These are phyloP conservation scores for Xylaria sp. DNA, from an alignment of 2,329 filamentous ascomycete species.

Conservation along the genomic window DNA sequence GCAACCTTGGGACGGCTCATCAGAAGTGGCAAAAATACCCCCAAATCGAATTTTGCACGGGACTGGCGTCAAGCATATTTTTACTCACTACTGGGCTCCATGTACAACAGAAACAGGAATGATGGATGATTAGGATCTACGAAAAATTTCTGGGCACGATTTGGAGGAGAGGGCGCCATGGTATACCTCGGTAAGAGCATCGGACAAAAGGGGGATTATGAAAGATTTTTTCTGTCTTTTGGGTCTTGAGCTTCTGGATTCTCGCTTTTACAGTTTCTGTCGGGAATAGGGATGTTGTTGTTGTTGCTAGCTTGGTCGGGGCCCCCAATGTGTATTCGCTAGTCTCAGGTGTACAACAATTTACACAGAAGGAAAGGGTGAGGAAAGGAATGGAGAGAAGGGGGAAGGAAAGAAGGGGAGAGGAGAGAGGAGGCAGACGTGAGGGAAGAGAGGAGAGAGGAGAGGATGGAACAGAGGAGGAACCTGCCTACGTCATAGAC, in stretches of 20 bases:
- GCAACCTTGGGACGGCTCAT: background rate
- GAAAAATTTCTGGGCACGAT: background rate
- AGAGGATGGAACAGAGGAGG: too few relatives aligned
- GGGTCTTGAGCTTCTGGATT: background rate
- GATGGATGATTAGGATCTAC: constrained; percentile 7
- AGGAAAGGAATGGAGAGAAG: background rate
- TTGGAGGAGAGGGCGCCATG: background rate
- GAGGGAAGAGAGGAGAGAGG: background rate
- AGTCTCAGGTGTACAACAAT: constrained; percentile 3
- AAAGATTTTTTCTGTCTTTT: background rate
- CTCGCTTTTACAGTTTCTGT: background rate
- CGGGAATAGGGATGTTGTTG: background rate
- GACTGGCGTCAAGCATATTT: constrained; percentile 3
- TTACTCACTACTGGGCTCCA: background rate
- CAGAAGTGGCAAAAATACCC: constrained; percentile 1
- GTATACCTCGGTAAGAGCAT: too few relatives aligned
- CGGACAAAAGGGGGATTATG: background rate
- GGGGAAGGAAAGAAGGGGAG: background rate
- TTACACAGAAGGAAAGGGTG: background rate
- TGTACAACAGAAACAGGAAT: constrained; percentile 10
- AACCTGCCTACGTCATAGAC: constrained; percentile 8
- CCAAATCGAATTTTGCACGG: background rate
- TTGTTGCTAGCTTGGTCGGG: background rate
- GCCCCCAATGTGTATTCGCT: background rate
- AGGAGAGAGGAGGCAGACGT: background rate